Evolutionary conservation across 2,329 filamentous ascomycete species (phyloP).

Genomic region (Fusarium sp.): DNA sequence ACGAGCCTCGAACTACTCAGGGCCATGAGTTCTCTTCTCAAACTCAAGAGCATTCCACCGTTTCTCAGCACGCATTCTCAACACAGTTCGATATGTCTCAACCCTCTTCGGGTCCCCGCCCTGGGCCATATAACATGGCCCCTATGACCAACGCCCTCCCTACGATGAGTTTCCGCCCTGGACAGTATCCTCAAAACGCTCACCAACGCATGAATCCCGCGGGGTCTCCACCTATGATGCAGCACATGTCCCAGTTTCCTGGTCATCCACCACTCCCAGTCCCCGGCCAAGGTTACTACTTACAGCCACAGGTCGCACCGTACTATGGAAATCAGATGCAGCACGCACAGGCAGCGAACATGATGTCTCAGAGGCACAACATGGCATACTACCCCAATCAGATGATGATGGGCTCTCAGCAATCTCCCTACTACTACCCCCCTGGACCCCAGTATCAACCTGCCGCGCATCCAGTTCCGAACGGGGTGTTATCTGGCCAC

Average conservation of each 20-base stretch:
- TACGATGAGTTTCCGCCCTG: slow-evolving; percentile 51
- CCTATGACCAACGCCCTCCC: slow-evolving; percentile 58
- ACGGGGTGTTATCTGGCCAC: slow-evolving; percentile 49
- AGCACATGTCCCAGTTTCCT: slow-evolving; percentile 54
- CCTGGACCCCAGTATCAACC: slow-evolving; percentile 52
- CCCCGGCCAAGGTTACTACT: slow-evolving; percentile 58
- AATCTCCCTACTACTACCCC: slow-evolving; percentile 59
- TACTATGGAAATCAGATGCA: slow-evolving; percentile 57
- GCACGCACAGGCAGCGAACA: slow-evolving; percentile 49
- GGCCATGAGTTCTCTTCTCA: slow-evolving; percentile 35
- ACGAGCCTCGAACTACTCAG: slow-evolving; percentile 28
- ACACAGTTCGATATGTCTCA: slow-evolving; percentile 56
- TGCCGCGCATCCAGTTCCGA: slow-evolving; percentile 44
- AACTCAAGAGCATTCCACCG: slow-evolving; percentile 42
- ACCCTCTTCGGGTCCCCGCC: slow-evolving; percentile 31
- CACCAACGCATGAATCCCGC: slow-evolving; percentile 50
- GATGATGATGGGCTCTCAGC: slow-evolving; percentile 55
- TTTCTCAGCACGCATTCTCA: slow-evolving; percentile 53
- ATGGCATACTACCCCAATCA: slow-evolving; percentile 58
- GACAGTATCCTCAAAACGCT: slow-evolving; percentile 50
- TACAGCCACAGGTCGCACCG: slow-evolving; percentile 56
- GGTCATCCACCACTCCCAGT: slow-evolving; percentile 52
- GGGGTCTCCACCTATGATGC: slow-evolving; percentile 53
- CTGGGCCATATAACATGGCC: slow-evolving; percentile 59
- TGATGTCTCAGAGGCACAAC: slow-evolving; percentile 51